Base-by-base conservation (phyloP, 805 yeast genomes). In the Myxozyma geophila region DNA sequence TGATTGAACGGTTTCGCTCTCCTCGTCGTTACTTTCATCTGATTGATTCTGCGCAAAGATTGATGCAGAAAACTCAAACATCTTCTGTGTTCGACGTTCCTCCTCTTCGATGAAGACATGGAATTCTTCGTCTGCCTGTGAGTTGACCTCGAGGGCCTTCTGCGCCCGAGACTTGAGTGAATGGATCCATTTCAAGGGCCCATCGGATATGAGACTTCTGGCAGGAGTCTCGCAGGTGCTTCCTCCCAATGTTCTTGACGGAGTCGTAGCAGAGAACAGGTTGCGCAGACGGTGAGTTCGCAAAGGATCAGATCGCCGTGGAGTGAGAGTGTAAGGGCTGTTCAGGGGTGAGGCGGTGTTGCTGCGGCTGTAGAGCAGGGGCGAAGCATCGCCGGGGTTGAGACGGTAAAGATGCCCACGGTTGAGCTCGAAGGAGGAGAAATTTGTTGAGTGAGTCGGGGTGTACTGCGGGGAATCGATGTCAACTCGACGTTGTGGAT, bases 331-430 rank as follows among this genome's bases (percentile, higher is more conserved):
- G 40, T 58, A 64, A 1, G 68, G 68, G 40, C 63, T 62, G 44
- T 49, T 36, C 33, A 53, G 47, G 19, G 66, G 63, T 5, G 66
- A 61, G 15, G 49, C 39, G 9, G 60, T 50, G 19, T 49, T 47
- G 51, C 59, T 55, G 48, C 63, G 65, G 48, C 58, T 57, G 52
- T 58, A 64, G 19, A 64, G 57, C 15, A 64, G 15, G 1, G 68
- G 68, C 10, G 68, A 64, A 6, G 58, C 58, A 35, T 35, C 35
- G 15, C 23, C 54, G 6, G 53, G 54, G 8, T 54, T 58, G 37
- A 64, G 51, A n/a, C 66, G 55, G n/a, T 49, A 55, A 6, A 64
- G 47, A 48, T 64, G 63, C 13, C 68, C 68, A 2, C 58, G 41
- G 46, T 64, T 64, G 12, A 64, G 63, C 35, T 46, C 63, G 40